These are phyloP conservation scores for Passiflora organensis DNA, from an alignment of 345 rosid species.

Conservation along the genomic window DNA sequence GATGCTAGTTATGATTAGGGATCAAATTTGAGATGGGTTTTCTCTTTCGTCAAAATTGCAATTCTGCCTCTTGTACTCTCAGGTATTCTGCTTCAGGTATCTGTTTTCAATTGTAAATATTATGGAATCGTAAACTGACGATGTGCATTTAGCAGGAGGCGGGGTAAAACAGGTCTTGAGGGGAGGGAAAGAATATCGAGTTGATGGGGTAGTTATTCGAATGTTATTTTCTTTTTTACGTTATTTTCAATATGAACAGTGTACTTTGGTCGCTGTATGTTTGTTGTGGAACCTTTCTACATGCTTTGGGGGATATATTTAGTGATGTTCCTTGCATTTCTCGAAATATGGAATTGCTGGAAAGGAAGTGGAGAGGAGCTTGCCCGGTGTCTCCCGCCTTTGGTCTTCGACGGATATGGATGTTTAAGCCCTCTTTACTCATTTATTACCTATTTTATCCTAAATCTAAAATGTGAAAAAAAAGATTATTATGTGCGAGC, in stretches of 20 bases:
- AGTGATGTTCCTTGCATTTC: conserved; percentile 16
- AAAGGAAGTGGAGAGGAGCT: conserved; percentile 24
- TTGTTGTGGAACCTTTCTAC: conserved; percentile 31
- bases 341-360: conserved; percentile 20
- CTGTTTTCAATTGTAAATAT: conserved; percentile 16
- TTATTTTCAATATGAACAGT: conserved; percentile 20
- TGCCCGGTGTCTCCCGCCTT: conserved; percentile 21
- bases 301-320: conserved; percentile 20
- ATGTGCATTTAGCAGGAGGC: conserved; percentile 32
- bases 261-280: conserved; percentile 26
- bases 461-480: conserved; percentile 40
- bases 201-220: conserved; percentile 26
- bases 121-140: conserved; percentile 18
- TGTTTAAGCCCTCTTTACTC: conserved; percentile 31
- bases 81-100: conserved; percentile 31
- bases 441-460: too few relatives aligned
- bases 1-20: conserved; percentile 41
- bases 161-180: conserved; percentile 31
- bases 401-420: conserved; percentile 7
- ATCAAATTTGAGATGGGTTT: conserved; percentile 19
- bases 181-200: conserved; percentile 26
- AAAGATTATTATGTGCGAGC: conserved; percentile 48
- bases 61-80: conserved; percentile 10
- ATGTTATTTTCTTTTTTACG: conserved; percentile 15
- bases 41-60: conserved; percentile 13